Base-by-base conservation (phyloP, 2,329 filamentous ascomycete species). In the Reticulascus tulasneorum region DNA sequence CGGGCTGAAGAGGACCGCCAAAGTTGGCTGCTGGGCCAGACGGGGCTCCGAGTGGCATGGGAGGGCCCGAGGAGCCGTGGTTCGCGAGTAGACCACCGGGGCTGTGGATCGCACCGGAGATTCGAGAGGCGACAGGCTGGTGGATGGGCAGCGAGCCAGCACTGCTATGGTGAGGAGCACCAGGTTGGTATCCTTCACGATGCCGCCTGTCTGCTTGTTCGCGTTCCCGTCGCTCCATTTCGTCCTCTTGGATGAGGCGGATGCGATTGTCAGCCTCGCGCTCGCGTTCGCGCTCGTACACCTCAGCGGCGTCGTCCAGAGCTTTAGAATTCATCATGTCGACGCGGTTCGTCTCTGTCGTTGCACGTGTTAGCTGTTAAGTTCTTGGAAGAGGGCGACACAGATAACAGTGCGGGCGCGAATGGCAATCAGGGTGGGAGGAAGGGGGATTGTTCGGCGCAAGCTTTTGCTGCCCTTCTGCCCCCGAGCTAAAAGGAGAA, bases 111-210 rank as follows among this genome's bases (percentile, higher is more conserved):
- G 87, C 84, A 46, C 82, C 84, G 38, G 84, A 66, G 45, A 88
- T 71, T 62, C 90, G 72, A 55, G 89, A 80, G 44, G 91, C 91
- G 40, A 96, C 89, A 6, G 91, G 91, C 60, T 97, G 91, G 62
- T 97, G 91, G 51, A 97, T 83, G 36, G 90, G 88, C 36, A 95
- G 86, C 4, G 90, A 88, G 38, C 84, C 87, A 24, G 86, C 82
- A 55, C 86, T 90, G 63, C 84, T 93, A 60, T 96, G 90, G 55
- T 93, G 88, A 18, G 84, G 80, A 42, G 85, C 77, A 33, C 60
- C 56, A 15, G 77, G 75, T 49, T 82, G 83, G 53, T 80, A 82
- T 33, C 79, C 75, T 27, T 83, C 80, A 55, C 77, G 71, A 40
- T 76, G 68, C 47, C 75, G 71, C 48, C 75, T 68, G 47, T 86